phyloP scores from a whole-genome alignment of 2,329 filamentous ascomycete genomes.

The Beauveria varroae region DNA sequence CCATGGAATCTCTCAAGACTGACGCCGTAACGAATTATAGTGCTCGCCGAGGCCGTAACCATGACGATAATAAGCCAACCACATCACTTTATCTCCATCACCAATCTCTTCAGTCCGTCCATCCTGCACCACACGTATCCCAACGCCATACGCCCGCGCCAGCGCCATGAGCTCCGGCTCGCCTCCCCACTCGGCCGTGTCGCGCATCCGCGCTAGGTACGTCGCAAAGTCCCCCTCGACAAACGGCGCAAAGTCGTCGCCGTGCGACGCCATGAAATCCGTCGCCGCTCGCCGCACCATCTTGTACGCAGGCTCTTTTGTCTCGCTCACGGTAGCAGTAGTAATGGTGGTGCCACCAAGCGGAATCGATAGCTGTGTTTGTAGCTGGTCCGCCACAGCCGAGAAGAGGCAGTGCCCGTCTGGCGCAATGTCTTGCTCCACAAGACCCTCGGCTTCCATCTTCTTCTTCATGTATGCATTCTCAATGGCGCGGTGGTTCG shows the following conservation, averaged over 20 bases:
- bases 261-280: constrained; percentile 64
- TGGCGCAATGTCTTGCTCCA: constrained; percentile 72
- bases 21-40: constrained; percentile 76
- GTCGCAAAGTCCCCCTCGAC: constrained; percentile 62
- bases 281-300: constrained; percentile 64
- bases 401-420: constrained; percentile 96
- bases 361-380: constrained; percentile 13
- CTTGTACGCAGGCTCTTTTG: constrained; percentile 47
- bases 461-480: constrained; percentile 60
- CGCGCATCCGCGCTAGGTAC: constrained; percentile 69
- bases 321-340: not conserved
- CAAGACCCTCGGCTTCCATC: constrained; percentile 56
- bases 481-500: constrained; percentile 65
- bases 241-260: constrained; percentile 79
- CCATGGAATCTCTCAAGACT: not conserved
- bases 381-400: constrained; percentile 79
- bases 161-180: constrained; percentile 84
- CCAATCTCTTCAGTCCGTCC: constrained; percentile 70
- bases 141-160: constrained; percentile 69
- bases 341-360: constrained; percentile 15
- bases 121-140: constrained; percentile 81
- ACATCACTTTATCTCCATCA: constrained; percentile 46
- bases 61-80: constrained; percentile 93
- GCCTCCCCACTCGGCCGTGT: constrained; percentile 94
- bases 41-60: constrained; percentile 93